Evolutionary conservation across 2,329 filamentous ascomycete species (phyloP), one percentile per base, ranked within the genome.

Genomic region (Tolypocladium ophioglossoides): DNA sequence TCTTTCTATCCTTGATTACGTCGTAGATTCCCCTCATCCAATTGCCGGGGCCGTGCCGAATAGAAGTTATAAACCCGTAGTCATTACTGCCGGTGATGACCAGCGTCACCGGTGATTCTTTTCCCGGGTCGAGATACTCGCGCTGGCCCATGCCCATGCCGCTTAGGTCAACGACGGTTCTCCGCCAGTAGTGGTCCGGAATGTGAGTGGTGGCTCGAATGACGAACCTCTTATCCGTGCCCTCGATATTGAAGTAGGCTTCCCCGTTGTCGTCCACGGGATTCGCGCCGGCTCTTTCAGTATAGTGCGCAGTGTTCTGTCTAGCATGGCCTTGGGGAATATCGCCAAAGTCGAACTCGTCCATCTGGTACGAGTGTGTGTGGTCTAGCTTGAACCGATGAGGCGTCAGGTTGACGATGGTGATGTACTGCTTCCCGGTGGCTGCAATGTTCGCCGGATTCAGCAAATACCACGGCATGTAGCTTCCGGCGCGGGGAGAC

Each of bases 341-440:
- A 48, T 69, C 63, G 22, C 62, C 66, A 58, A 64, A 70, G 55
- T 68, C 59, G 37, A 66, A 70, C 2, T 53, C 56, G 47, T 64
- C 61, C 59, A 70, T 63, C 52, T 69, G 66, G 51, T 68, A 66
- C 16, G 61, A 64, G 18, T 67, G 61, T 4, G 66, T 64, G 27
- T 32, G 44, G 46, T 11, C 44, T 10, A 66, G 57, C 14, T 56
- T 54, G 56, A 69, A 63, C 18, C 60, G 58, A 40, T 70, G 63
- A 1, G 68, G 68, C 4, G 67, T 70, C 32, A 70, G 59, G 44
- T 70, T 69, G 34, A 70, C 66, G 18, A 70, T 64, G 2, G 67
- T 66, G 51, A 70, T 54, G 55, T 66, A 70, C 41, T 46, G 41
- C 24, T n/a, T 46, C 1, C 41, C 41, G 2, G 24, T 30, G 22